Evolutionary conservation across 2,329 filamentous ascomycete genomes (phyloP), one percentile per base, ranked within the genome.

Genomic region (Mollisiaceae sp.): DNA sequence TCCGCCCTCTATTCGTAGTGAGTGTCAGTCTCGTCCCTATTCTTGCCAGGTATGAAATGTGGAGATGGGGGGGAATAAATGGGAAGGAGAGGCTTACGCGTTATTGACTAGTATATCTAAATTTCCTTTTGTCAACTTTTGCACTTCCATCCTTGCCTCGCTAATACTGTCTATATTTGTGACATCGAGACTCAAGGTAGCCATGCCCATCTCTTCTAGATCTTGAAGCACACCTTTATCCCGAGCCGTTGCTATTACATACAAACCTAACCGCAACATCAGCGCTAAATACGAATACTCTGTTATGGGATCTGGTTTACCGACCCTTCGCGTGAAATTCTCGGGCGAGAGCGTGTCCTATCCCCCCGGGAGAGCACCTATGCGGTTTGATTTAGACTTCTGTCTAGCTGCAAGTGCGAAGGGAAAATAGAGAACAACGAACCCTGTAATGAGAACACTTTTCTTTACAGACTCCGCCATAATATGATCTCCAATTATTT

Each of bases 141-240:
- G 54, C 8, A 67, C 65, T 12, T 36, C 38, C 38, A 38, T 43
- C 58, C 39, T 54, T 74, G 22, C 77, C 69, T 5, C 63, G 45
- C n/a, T 38, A 20, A 73, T 69, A 60, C 66, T 70, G 18, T 66
- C 61, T 9, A 8, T 24, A 24, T 74, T 64, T 50, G 75, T 78
- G 4, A 83, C 80, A 64, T 83, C 81, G 1, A 83, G 73, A 3
- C 70, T 57, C 14, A 83, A 64, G 1, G 78, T 78, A 36, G 77
- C 75, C 57, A 83, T 67, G 11, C 72, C 79, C 20, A 72, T 24
- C 1, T 63, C 65, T 14, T 66, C 60, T 0, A 75, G 62, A 24
- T 77, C 72, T 2, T 69, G 45, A 15, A 79, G 70, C 59, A 78
- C 79, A 41, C 72, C 67, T 1, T 73, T 70, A 58, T 74, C 76